Percentiles rank a stretch among this genome's conserved stretches.
phyloP scores from a whole-genome alignment of 2,329 filamentous ascomycete species.

The Endothia cerciana region DNA sequence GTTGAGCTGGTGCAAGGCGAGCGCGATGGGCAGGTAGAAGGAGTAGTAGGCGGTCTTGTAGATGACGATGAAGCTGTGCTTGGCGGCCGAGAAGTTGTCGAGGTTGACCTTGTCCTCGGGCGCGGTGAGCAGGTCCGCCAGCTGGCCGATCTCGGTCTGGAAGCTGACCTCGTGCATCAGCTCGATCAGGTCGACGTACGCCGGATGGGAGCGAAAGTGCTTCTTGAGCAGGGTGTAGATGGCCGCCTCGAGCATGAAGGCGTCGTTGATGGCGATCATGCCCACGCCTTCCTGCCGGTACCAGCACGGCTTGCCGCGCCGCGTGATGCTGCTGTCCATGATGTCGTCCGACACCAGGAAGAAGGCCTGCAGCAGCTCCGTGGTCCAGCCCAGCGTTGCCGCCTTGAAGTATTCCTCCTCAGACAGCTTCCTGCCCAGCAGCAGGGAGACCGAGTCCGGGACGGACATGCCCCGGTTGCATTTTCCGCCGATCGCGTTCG shows the following conservation, averaged over 20 bases:
- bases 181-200: constrained; percentile 90
- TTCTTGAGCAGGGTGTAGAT: constrained; percentile 95
- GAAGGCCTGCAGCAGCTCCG: constrained; percentile 97
- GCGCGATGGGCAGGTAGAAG: constrained; percentile 95
- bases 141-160: constrained; percentile 94
- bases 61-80: constrained; percentile 97
- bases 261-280: constrained; percentile 97
- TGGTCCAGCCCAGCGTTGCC: constrained; percentile 92
- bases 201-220: constrained; percentile 84
- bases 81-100: constrained; percentile 91
- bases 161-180: constrained; percentile 93
- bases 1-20: constrained; percentile 84
- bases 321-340: constrained; percentile 95
- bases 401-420: constrained; percentile 87
- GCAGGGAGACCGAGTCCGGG: constrained; percentile 83
- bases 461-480: constrained; percentile 99
- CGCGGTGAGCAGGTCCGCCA: constrained; percentile 92
- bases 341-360: constrained; percentile 99
- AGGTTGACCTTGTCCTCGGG: constrained; percentile 93
- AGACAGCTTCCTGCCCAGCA: constrained; percentile 71
- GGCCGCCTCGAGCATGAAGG: constrained; percentile 88
- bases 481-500: constrained; percentile 92
- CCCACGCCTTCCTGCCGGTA: constrained; percentile 88
- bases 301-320: constrained; percentile 94
- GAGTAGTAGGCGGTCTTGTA: constrained; percentile 99